These are phyloP conservation scores for Naegleria fowleri DNA, from an alignment of 208 protist genomes.

Conservation along the genomic window DNA sequence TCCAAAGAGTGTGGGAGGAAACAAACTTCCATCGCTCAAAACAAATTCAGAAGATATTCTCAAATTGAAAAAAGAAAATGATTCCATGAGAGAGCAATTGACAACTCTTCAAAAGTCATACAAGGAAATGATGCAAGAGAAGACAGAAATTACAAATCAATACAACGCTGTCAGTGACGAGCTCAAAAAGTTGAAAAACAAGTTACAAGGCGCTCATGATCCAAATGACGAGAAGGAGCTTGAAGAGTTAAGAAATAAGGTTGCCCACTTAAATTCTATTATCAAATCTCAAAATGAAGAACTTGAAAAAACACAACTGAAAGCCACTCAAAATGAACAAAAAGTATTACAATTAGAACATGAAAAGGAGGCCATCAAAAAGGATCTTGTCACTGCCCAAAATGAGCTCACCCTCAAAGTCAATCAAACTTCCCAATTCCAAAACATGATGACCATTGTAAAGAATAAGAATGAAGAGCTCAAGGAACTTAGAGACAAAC, in stretches of 20 bases:
- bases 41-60: background rate
- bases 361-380: background rate
- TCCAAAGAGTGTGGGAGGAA: background rate
- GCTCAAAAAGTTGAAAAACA: background rate
- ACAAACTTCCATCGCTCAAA: background rate
- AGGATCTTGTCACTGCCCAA: background rate
- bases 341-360: background rate
- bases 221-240: background rate
- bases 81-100: background rate
- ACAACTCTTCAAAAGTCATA: background rate
- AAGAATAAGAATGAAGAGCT: slow-evolving; percentile 4
- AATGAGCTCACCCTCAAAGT: background rate
- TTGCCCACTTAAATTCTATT: background rate
- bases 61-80: slow-evolving; percentile 24
- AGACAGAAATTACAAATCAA: background rate
- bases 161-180: background rate
- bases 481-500: background rate
- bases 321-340: background rate
- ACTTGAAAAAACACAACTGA: background rate
- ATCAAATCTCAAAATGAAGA: background rate
- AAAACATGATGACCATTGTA: slow-evolving; percentile 14
- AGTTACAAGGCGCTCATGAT: background rate
- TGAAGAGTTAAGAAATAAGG: background rate
- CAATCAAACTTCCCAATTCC: slow-evolving; percentile 21
- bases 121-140: background rate